These are phyloP conservation scores for rapeseed (Brassica napus) DNA, from an alignment of 345 rosid genomes.

Conservation along the genomic window Da-Ae NC_063438.1:3404001-3404500, in stretches of 20 bases:
- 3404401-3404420: background rate
- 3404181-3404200: conserved; percentile 41
- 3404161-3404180: conserved; percentile 25
- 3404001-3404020: conserved; percentile 58
- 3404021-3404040: conserved; percentile 76
- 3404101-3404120: conserved; percentile 36
- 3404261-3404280: conserved; percentile 53
- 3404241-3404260: conserved; percentile 26
- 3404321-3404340: conserved; percentile 73
- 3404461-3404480: conserved; percentile 17
- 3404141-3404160: conserved; percentile 29
- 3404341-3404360: conserved; percentile 63
- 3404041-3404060: conserved; percentile 36
- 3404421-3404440: too few relatives aligned
- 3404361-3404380: background rate
- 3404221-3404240: conserved; percentile 31
- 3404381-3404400: background rate
- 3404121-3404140: conserved; percentile 22
- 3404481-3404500: conserved; percentile 56
- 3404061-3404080: conserved; percentile 39
- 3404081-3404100: conserved; percentile 51
- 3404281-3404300: conserved; percentile 27
- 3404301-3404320: conserved; percentile 38
- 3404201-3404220: conserved; percentile 44
- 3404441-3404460: background rate